Base-by-base conservation (phyloP, 1,284 basidiomycete genomes). In the Ganoderma multipileum region DNA sequence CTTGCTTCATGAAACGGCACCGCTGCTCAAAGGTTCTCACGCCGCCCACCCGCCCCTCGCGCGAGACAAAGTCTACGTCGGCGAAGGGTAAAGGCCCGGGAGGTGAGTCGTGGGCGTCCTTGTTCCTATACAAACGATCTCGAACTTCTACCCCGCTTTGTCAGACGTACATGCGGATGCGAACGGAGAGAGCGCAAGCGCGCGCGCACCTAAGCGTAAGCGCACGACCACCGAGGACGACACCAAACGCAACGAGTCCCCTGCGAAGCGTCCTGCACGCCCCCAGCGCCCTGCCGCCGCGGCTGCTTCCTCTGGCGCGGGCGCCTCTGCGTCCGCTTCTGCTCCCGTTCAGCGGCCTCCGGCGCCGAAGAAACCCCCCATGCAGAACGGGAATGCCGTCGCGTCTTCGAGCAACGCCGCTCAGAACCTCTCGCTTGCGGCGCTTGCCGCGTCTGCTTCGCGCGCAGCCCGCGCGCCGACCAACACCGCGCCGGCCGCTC, bases 21-120 rank as follows among this genome's bases (percentile, higher is more conserved):
- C 71, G 71, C 54, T 72, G 71, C 60, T 72, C 71, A 18, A 72
- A 72, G 62, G 71, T 72, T 70, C 69, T 70, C 71, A 72, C 71
- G 69, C 71, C 71, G 26, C 71, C 71, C 38, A 63, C 71, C 39
- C 71, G 71, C 38, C 71, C 71, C 63, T 47, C 71, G 44, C 67
- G 69, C 61, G 71, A 72, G 64, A 65, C 59, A 44, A 72, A 72
- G 69, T 61, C 60, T 20, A 33, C 71, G 42, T 70, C 71, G n/a
- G 65, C 67, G 41, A 72, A 72, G 67, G 71, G 71, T 28, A 72
- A 72, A 54, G 69, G 63, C 61, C 50, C 67, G 61, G 67, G 71
- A 60, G 58, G 58, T 60, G 58, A 60, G 58, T 60, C 23, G 38
- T 20, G 58, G 23, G 38, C 38, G 12, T 60, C 38, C 57, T 30